Percentiles rank a stretch among this genome's conserved stretches.
Evolutionary conservation across 495 filamentous ascomycete species (phyloP).

Genomic region (Neurospora tetraspora): DNA sequence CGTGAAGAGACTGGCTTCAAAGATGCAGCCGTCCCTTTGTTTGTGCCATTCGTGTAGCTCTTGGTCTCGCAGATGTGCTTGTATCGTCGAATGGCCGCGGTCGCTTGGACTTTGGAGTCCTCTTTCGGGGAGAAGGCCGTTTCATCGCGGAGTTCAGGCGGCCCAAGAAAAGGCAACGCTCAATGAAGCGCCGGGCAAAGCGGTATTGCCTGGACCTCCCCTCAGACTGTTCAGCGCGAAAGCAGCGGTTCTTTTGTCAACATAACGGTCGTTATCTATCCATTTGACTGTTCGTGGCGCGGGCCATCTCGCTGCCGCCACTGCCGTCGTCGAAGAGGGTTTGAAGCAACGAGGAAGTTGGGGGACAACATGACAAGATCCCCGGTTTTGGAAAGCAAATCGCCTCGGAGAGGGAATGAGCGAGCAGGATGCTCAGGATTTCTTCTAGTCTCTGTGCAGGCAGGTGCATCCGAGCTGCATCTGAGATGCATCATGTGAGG

Average conservation of each 20-base stretch:
- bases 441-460: not conserved
- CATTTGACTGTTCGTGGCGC: not conserved
- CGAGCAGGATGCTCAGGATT: not conserved
- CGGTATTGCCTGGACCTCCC: accelerated
- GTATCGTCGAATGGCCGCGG: not conserved
- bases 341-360: not conserved
- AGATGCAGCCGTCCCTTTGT: not conserved
- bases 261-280: not conserved
- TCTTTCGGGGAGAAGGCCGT: not conserved
- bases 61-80: not conserved
- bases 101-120: not conserved
- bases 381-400: no score
- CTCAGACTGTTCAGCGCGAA: not conserved
- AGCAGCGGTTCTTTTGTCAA: not conserved
- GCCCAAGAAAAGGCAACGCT: not conserved
- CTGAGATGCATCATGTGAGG: not conserved
- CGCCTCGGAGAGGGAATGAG: not conserved
- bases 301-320: not conserved
- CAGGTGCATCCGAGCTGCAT: not conserved
- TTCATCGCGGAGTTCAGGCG: not conserved
- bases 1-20: not conserved
- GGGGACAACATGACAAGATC: not conserved
- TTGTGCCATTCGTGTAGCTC: not conserved
- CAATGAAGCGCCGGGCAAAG: not conserved
- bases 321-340: not conserved